Evolutionary conservation across 805 yeast species (phyloP), one percentile per base, ranked within the genome.

Genomic region (Saccharomycopsis sp.): DNA sequence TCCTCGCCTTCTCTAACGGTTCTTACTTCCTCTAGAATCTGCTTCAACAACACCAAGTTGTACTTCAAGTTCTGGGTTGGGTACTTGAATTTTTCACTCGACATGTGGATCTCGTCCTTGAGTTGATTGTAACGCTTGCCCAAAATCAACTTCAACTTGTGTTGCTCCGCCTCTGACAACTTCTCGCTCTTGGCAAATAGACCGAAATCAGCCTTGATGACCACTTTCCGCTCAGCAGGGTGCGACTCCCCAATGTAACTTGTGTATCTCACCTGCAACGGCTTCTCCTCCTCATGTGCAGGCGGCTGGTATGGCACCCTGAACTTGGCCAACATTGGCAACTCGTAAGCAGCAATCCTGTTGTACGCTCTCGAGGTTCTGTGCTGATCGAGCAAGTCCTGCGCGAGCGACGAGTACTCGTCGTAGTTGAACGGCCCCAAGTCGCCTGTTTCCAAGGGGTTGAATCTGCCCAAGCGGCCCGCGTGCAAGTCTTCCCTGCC

Each of bases 271-370:
- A 81, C 82, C 29, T 66, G 65, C 30, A 87, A 64, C 4, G 87
- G 86, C 7, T 67, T 59, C 13, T 53, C 55, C 8, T 51, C 50
- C n/a, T n/a, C n/a, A n/a, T n/a, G n/a, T 4, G 67, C 50, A 10
- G 66, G 65, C 16, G 79, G 79, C 25, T 54, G 58, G 63, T 83
- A 88, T 45, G 68, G 69, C 59, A 80, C 76, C 51, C 89, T 79
- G 57, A 69, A 82, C 58, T 85, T 77, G 31, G 79, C 77, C 49
- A 92, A 68, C 42, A 76, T 71, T 5, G 98, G 98, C 68, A 89
- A 71, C 58, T 89, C 97, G 62, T 80, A 89, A 0, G 96, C 96
- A 8, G 94, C 85, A 33, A 85, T 68, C 52, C 96, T 72, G 54
- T 79, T 79, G 53, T 79, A 76, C 49, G 81, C 75, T 51, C 94